Percentiles rank a stretch among this genome's conserved stretches.
These are phyloP conservation scores for Globisporangium alternatum DNA, from an alignment of 352 stramenopile genomes.

Conservation along the genomic window DNA sequence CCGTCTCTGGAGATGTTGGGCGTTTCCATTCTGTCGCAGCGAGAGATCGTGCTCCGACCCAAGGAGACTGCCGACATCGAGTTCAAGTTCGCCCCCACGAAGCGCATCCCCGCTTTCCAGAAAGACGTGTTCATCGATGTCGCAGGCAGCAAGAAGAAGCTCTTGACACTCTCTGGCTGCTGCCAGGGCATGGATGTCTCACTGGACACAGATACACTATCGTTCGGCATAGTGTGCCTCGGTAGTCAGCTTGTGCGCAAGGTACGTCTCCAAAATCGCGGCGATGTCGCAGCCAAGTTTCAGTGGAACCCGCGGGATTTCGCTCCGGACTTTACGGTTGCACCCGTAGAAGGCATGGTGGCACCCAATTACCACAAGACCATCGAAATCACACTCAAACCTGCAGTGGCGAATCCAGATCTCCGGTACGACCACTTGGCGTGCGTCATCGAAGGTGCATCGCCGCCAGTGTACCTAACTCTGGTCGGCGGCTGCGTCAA, in stretches of 20 bases:
- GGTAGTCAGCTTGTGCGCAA: constrained; percentile 83
- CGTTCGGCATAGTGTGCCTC: constrained; percentile 89
- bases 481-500: constrained; percentile 85
- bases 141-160: constrained; percentile 65
- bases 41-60: constrained; percentile 62
- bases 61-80: constrained; percentile 79
- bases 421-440: constrained; percentile 84
- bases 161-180: constrained; percentile 79
- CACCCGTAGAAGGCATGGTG: constrained; percentile 78
- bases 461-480: constrained; percentile 56
- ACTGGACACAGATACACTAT: constrained; percentile 87
- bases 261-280: constrained; percentile 88
- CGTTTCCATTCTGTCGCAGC: constrained; percentile 65
- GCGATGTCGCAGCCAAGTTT: constrained; percentile 88
- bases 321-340: constrained; percentile 77
- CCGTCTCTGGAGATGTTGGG: constrained; percentile 37
- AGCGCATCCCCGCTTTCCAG: constrained; percentile 61
- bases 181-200: constrained; percentile 90
- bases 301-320: constrained; percentile 81
- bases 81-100: constrained; percentile 67
- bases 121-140: constrained; percentile 61
- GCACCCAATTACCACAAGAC: constrained; percentile 82
- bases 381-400: constrained; percentile 91
- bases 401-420: constrained; percentile 70
- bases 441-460: constrained; percentile 59